A percentile compares a stretch with the other conserved stretches of the same genome.
Conservation (phyloP, 768 basidiomycete species). For the Psilocybe cubensis region DNA sequence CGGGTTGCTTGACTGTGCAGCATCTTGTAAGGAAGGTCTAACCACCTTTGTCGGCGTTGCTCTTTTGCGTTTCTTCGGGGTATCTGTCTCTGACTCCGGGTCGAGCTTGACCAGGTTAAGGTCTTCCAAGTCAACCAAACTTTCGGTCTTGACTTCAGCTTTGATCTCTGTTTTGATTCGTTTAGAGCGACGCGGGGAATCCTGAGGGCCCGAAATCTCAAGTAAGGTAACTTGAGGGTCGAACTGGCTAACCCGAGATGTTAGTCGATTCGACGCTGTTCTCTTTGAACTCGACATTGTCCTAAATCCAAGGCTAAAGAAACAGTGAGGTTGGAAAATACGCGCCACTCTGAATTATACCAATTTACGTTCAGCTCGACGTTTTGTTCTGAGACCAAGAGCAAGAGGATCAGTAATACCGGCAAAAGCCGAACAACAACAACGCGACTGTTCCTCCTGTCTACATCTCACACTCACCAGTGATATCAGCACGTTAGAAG, state of each 20-base stretch:
- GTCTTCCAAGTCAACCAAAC: constrained; percentile 23
- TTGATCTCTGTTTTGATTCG: constrained; percentile 20
- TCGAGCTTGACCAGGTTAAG: constrained; percentile 6
- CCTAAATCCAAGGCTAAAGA: background rate
- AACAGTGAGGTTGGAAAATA: too few species aligned
- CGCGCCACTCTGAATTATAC: too few species aligned
- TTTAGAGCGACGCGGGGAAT: constrained; percentile 22
- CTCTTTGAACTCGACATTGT: constrained; percentile 8
- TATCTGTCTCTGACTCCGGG: constrained; percentile 10
- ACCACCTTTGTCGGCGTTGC: background rate
- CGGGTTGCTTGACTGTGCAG: constrained; percentile 32
- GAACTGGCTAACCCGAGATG: constrained; percentile 17
- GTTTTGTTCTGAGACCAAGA: too few species aligned
- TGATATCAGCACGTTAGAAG: too few species aligned
- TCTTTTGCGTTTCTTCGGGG: constrained; percentile 6
- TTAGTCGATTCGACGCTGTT: constrained; percentile 7
- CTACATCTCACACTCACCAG: too few species aligned
- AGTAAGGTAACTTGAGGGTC: constrained; percentile 15
- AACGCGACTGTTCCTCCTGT: too few species aligned
- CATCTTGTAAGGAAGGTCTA: background rate
- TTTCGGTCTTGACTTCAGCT: constrained; percentile 3
- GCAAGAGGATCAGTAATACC: too few species aligned
- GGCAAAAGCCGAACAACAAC: too few species aligned
- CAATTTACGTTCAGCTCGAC: too few species aligned
- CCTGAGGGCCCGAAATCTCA: constrained; percentile 7